These are phyloP conservation scores for Epithemia pelagica DNA, from an alignment of 108 stramenopile species.

Conservation along the genomic window DNA sequence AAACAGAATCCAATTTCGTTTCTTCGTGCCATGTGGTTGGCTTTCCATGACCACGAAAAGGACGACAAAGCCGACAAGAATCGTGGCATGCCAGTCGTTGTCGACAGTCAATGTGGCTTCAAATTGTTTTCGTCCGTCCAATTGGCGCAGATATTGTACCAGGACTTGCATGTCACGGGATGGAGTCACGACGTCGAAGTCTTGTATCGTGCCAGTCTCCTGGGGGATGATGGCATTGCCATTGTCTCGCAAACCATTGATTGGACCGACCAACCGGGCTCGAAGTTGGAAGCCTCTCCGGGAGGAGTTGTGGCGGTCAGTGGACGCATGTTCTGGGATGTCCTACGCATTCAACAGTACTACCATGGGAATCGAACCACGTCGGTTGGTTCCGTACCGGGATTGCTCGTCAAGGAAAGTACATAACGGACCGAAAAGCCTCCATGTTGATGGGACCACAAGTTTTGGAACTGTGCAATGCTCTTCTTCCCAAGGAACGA, in stretches of 20 bases:
- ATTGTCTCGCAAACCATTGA: constrained; percentile 37
- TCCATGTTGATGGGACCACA: too few relatives aligned
- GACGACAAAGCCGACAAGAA: neutral
- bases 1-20: too few relatives aligned
- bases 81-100: constrained; percentile 20
- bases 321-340: constrained; percentile 56
- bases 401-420: too few relatives aligned
- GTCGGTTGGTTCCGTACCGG: too few relatives aligned
- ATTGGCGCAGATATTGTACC: constrained; percentile 31
- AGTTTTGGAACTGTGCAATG: too few relatives aligned
- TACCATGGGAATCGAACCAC: too few relatives aligned
- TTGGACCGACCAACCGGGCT: constrained; percentile 76
- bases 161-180: constrained; percentile 44
- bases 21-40: neutral
- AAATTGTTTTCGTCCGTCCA: constrained; percentile 60
- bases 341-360: constrained; percentile 40
- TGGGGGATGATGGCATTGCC: constrained; percentile 18
- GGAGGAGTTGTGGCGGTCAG: constrained; percentile 40
- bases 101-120: constrained; percentile 78
- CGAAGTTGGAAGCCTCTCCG: constrained; percentile 52
- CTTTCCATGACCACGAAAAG: neutral
- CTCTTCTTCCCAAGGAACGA: too few relatives aligned
- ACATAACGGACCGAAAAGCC: too few relatives aligned
- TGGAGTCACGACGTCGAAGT: constrained; percentile 86
- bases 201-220: constrained; percentile 41